Percentiles rank a stretch among this genome's conserved stretches.
Conservation (phyloP, 306 rosid genomes). For the Oemleria cerasiformis region DNA sequence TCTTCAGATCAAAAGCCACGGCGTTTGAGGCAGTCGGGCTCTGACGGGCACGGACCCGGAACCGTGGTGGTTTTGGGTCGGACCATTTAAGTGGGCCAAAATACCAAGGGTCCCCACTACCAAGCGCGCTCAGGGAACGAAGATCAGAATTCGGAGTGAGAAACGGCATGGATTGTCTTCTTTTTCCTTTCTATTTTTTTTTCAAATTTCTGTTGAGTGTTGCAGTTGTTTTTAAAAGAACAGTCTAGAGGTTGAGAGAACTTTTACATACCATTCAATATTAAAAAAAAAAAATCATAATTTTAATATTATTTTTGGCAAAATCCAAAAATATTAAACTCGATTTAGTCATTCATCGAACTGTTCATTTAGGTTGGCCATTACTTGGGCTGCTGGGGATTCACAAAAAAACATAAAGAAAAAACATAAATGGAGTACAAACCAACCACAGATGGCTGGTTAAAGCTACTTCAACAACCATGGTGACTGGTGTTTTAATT, state of each 20-base stretch:
- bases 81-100: slow-evolving; percentile 17
- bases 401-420: too few relatives aligned
- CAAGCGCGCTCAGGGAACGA: neutral
- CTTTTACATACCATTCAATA: too few relatives aligned
- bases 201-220: too few relatives aligned
- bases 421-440: too few relatives aligned
- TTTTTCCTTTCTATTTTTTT: neutral
- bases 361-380: too few relatives aligned
- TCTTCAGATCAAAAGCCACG: slow-evolving; percentile 28
- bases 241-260: too few relatives aligned
- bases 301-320: too few relatives aligned
- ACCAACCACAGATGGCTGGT: too few relatives aligned
- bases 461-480: neutral
- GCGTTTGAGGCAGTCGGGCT: slow-evolving; percentile 8
- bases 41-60: neutral
- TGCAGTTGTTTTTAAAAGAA: neutral
- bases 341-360: too few relatives aligned
- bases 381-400: too few relatives aligned
- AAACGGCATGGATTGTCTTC: slow-evolving; percentile 6
- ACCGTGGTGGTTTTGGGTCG: slow-evolving; percentile 29
- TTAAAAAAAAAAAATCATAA: too few relatives aligned
- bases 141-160: slow-evolving; percentile 4
- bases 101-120: neutral
- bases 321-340: too few relatives aligned
- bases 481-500: neutral